Conservation (phyloP, 352 stramenopile genomes). For the Thalassiosira mediterranea region DNA sequence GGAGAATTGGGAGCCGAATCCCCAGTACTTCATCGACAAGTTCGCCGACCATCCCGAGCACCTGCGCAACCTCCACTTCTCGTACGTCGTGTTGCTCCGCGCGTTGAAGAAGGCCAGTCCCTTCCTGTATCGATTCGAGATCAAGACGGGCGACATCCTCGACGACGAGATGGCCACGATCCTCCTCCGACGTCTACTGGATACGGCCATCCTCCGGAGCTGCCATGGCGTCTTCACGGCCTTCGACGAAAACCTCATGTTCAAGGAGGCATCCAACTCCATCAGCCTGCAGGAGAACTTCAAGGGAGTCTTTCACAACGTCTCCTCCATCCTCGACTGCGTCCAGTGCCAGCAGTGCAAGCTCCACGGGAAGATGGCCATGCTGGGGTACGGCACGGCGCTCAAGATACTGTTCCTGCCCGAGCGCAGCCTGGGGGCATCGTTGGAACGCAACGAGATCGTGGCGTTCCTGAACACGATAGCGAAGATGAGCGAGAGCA, state of each 20-base stretch:
- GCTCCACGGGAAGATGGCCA: constrained; percentile 97
- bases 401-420: constrained; percentile 96
- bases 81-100: constrained; percentile 96
- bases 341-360: constrained; percentile 99
- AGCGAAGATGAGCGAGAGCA: constrained; percentile 73
- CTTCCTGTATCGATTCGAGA: constrained; percentile 93
- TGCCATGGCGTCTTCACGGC: constrained; percentile 82
- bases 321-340: constrained; percentile 97
- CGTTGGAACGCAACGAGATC: constrained; percentile 94
- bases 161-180: constrained; percentile 76
- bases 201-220: constrained; percentile 79
- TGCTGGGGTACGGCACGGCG: constrained; percentile 94
- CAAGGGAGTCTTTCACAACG: constrained; percentile 96
- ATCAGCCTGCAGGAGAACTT: constrained; percentile 81
- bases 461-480: constrained; percentile 96
- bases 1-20: constrained; percentile 76
- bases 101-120: constrained; percentile 92
- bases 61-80: constrained; percentile 98
- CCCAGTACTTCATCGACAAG: constrained; percentile 85
- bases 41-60: constrained; percentile 92
- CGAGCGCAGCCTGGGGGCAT: constrained; percentile 83
- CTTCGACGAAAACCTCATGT: constrained; percentile 88
- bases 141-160: constrained; percentile 91
- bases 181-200: constrained; percentile 67
- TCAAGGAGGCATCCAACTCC: constrained; percentile 59